A percentile compares a stretch with the other conserved stretches of the same genome.
phyloP scores from a whole-genome alignment of 2,329 filamentous ascomycete species.

The Diaporthe citri region DNA sequence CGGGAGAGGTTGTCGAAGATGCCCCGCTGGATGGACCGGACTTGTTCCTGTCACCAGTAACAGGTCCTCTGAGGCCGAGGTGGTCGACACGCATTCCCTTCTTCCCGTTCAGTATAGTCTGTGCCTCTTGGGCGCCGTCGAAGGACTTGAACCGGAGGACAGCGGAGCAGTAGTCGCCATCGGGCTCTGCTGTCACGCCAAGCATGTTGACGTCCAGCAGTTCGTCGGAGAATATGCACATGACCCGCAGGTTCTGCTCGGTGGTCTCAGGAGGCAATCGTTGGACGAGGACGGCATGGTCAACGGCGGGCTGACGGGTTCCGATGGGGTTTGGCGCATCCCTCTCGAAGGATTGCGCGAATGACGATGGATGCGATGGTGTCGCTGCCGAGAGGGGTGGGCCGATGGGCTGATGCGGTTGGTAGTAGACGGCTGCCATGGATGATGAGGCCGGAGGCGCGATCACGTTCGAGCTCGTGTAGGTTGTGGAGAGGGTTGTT shows the following conservation, averaged over 20 bases:
- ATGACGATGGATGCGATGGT: conserved; percentile 50
- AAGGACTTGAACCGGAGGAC: conserved; percentile 66
- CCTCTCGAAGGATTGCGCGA: conserved; percentile 55
- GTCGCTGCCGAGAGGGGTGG: conserved; percentile 48
- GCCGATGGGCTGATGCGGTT: conserved; percentile 56
- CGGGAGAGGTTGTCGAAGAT: conserved; percentile 50
- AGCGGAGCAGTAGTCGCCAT: conserved; percentile 64
- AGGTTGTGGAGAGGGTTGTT: conserved; percentile 46
- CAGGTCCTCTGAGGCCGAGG: conserved; percentile 66
- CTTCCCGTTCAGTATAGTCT: conserved; percentile 69
- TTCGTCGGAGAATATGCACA: conserved; percentile 71
- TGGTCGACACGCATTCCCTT: conserved; percentile 64
- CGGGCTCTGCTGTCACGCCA: conserved; percentile 61
- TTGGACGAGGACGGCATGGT: conserved; percentile 63
- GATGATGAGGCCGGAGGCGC: conserved; percentile 48
- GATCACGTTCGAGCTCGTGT: conserved; percentile 49
- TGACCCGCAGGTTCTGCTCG: conserved; percentile 66
- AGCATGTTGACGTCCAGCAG: conserved; percentile 65
- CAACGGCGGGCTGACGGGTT: conserved; percentile 39
- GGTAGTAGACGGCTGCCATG: conserved; percentile 61
- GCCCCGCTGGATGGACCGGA: conserved; percentile 44
- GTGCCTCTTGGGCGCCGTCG: conserved; percentile 67
- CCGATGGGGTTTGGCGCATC: conserved; percentile 57
- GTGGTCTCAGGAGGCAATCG: conserved; percentile 66
- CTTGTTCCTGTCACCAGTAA: conserved; percentile 32